phyloP scores from a whole-genome alignment of 2,329 filamentous ascomycete genomes.

The Penicillium janthinellum region DNA sequence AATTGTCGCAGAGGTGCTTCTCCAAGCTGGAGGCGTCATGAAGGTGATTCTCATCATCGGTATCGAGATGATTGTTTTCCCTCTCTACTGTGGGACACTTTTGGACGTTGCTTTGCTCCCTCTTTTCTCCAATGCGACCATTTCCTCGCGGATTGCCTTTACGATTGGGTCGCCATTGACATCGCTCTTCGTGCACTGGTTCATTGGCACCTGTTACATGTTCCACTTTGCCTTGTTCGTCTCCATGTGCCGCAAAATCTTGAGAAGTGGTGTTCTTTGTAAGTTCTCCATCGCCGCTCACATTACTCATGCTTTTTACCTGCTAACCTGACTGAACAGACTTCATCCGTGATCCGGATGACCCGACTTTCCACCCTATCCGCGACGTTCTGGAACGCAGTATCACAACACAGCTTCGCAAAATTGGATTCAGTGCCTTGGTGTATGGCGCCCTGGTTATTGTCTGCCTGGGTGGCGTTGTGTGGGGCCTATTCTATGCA shows the following conservation, averaged over 20 bases:
- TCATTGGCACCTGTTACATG: slow-evolving; percentile 98
- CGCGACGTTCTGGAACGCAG: slow-evolving; percentile 93
- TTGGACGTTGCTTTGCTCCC: slow-evolving; percentile 87
- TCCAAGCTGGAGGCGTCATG: slow-evolving; percentile 93
- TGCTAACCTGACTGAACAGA: slow-evolving; percentile 52
- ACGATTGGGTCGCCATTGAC: slow-evolving; percentile 78
- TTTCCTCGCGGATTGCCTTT: slow-evolving; percentile 77
- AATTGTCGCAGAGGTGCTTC: slow-evolving; percentile 73
- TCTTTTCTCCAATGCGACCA: slow-evolving; percentile 78
- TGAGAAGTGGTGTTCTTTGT: slow-evolving; percentile 92
- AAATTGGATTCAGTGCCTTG: slow-evolving; percentile 93
- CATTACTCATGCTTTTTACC: not conserved
- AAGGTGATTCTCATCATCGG: slow-evolving; percentile 98
- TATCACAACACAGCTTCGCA: slow-evolving; percentile 87
- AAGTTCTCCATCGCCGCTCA: slow-evolving; percentile 43
- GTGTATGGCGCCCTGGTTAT: slow-evolving; percentile 94
- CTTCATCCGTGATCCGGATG: slow-evolving; percentile 97
- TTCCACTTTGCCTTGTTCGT: slow-evolving; percentile 99
- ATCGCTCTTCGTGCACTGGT: slow-evolving; percentile 97
- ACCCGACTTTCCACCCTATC: slow-evolving; percentile 96
- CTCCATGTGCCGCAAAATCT: slow-evolving; percentile 97
- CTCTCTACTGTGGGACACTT: slow-evolving; percentile 89
- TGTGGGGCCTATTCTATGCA: slow-evolving; percentile 78
- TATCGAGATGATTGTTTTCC: slow-evolving; percentile 98
- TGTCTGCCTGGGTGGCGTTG: slow-evolving; percentile 88